Conservation (phyloP, 2,329 filamentous ascomycete genomes). For the Massarina eburnea region DNA sequence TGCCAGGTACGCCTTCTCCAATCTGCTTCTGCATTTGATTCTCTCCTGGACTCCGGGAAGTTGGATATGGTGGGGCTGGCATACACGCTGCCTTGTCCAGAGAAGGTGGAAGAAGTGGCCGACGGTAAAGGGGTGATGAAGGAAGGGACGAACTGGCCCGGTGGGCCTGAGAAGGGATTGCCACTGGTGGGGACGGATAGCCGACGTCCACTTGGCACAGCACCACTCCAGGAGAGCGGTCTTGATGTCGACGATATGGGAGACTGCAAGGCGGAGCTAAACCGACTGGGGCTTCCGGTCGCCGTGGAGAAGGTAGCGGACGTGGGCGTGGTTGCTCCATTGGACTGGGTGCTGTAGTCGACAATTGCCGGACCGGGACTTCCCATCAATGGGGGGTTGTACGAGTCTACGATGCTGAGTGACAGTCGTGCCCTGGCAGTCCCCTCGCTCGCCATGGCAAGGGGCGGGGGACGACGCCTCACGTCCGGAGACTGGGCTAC, state of each 20-base stretch:
- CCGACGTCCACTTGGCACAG: constrained; percentile 69
- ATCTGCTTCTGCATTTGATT: constrained; percentile 73
- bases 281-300: constrained; percentile 71
- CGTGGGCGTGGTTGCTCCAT: constrained; percentile 78
- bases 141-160: constrained; percentile 61
- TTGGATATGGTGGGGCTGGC: constrained; percentile 68
- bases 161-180: constrained; percentile 72
- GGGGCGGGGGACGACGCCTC: constrained; percentile 73
- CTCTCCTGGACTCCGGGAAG: constrained; percentile 64
- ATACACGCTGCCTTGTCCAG: constrained; percentile 61
- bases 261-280: constrained; percentile 69
- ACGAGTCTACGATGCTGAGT: constrained; percentile 61
- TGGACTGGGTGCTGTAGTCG: constrained; percentile 66
- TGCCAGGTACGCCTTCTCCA: constrained; percentile 90
- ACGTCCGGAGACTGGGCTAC: constrained; percentile 49
- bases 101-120: constrained; percentile 57
- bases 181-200: constrained; percentile 78
- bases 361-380: constrained; percentile 65
- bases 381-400: constrained; percentile 61
- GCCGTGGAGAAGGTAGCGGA: constrained; percentile 79
- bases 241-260: constrained; percentile 70
- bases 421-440: constrained; percentile 59
- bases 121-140: constrained; percentile 59
- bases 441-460: constrained; percentile 78
- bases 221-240: constrained; percentile 71